phyloP scores from a whole-genome alignment of 2,329 filamentous ascomycete genomes.

The Emergomyces orientalis region DNA sequence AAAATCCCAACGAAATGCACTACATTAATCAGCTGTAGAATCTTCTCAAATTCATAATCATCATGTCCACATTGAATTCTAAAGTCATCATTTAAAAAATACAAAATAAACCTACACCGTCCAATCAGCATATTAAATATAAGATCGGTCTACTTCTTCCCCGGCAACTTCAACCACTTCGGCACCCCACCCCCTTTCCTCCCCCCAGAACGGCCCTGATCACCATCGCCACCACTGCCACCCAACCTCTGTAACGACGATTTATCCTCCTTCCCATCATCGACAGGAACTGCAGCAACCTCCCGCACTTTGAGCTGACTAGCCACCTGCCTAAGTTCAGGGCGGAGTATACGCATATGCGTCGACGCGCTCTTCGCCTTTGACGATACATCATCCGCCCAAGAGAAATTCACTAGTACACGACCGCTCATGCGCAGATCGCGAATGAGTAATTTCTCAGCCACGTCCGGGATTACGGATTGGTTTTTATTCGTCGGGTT shows the following conservation, averaged over 20 bases:
- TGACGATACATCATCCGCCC: constrained; percentile 55
- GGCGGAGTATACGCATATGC: constrained; percentile 53
- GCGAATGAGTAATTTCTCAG: constrained; percentile 52
- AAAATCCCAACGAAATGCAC: no score
- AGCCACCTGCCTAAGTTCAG: constrained; percentile 53
- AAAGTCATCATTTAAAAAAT: background rate
- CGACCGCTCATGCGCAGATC: constrained; percentile 61
- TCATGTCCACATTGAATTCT: background rate
- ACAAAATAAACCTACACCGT: constrained; percentile 42
- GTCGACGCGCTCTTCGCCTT: constrained; percentile 42
- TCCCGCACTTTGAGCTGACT: constrained; percentile 58
- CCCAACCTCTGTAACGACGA: constrained; percentile 31
- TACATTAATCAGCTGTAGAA: background rate
- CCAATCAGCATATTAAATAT: constrained; percentile 15
- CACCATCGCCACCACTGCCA: constrained; percentile 26
- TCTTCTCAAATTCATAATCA: background rate
- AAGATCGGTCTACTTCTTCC: constrained; percentile 52
- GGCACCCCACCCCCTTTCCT: constrained; percentile 42
- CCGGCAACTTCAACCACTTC: constrained; percentile 63
- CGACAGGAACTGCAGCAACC: constrained; percentile 36
- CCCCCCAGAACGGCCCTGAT: constrained; percentile 24
- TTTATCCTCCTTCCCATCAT: constrained; percentile 28
- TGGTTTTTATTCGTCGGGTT: constrained; percentile 10
- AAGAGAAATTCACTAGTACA: constrained; percentile 66
- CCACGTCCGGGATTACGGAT: constrained; percentile 35